Evolutionary conservation across 1,284 basidiomycete genomes (phyloP), one percentile per base, ranked within the genome.

Genomic region (Earliella scabrosa): DNA sequence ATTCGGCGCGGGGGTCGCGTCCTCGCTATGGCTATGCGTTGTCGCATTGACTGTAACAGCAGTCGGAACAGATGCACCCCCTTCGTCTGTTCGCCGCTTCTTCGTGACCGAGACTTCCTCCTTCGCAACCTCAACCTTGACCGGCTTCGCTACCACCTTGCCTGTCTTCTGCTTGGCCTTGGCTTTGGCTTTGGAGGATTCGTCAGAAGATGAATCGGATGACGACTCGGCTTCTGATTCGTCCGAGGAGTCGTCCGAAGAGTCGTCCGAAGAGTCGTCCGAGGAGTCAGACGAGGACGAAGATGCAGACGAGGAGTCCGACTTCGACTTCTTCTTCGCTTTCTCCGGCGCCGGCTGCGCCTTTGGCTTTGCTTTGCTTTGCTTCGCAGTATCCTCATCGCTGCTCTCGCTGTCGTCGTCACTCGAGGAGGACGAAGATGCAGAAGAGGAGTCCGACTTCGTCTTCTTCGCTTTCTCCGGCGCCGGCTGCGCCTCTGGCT

Each of bases 21-120:
- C 29, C 52, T 59, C 35, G 58, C 55, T 41, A 48, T 55, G 34
- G 20, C 45, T 48, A n/a, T 54, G 45, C 5, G 44, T 13, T n/a
- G 41, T 43, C 4, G 60, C 45, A 7, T 58, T 62, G 24, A 53
- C 56, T 35, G 56, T 44, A 13, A 62, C 63, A 23, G 80, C 77
- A 3, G 81, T 85, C 7, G 74, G 63, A 7, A 83, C 75, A n/a
- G 81, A 77, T 31, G 74, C 66, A 20, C 85, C 85, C 47, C 69
- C 75, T 54, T 78, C 76, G 31, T 77, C 75, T 2, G 76, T 81
- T 53, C 82, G 82, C 39, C 82, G 83, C 67, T 85, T 90, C 71
- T 90, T 90, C 1, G 75, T 74, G 10, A 76, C 71, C 48, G 72
- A 76, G 1, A 54, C 45, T 9, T 69, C 64, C 8, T 66, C 61